Percentiles rank a stretch among this genome's conserved stretches.
phyloP scores from a whole-genome alignment of 225 moss, liverwort and hornwort genomes.

The Pleurozium schreberi region DNA sequence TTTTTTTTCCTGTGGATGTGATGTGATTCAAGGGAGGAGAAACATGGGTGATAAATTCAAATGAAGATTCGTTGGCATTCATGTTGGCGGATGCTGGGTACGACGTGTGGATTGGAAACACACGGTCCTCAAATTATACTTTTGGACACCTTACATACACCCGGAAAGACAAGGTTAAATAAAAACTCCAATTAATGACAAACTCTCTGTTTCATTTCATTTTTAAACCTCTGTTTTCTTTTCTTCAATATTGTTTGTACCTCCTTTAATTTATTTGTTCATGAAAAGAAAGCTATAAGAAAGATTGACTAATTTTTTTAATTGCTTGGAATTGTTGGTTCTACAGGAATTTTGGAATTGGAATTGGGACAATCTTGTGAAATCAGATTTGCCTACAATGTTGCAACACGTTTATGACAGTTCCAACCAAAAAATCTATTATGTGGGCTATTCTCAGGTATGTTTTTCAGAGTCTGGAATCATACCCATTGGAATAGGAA shows the following conservation, averaged over 20 bases:
- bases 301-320: no score
- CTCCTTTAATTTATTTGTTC: background rate
- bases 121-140: slow-evolving; percentile 64
- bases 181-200: background rate
- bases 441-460: slow-evolving; percentile 55
- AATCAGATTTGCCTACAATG: slow-evolving; percentile 41
- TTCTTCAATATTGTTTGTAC: background rate
- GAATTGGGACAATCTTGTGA: slow-evolving; percentile 50
- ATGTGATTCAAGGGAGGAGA: slow-evolving; percentile 62
- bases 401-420: slow-evolving; percentile 29
- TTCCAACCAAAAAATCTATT: slow-evolving; percentile 11
- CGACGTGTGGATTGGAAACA: slow-evolving; percentile 84
- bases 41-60: slow-evolving; percentile 56
- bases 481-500: background rate
- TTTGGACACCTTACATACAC: slow-evolving; percentile 32
- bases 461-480: background rate
- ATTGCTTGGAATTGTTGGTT: background rate
- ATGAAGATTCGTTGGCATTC: slow-evolving; percentile 46
- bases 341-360: slow-evolving; percentile 47
- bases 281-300: background rate
- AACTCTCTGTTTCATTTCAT: background rate
- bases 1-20: background rate
- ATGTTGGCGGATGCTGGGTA: slow-evolving; percentile 54
- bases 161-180: slow-evolving; percentile 49
- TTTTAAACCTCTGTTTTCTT: no score